Base-by-base conservation (phyloP, 164 flowering plant genomes). In the Kalanchoe fedtschenkoi region DNA sequence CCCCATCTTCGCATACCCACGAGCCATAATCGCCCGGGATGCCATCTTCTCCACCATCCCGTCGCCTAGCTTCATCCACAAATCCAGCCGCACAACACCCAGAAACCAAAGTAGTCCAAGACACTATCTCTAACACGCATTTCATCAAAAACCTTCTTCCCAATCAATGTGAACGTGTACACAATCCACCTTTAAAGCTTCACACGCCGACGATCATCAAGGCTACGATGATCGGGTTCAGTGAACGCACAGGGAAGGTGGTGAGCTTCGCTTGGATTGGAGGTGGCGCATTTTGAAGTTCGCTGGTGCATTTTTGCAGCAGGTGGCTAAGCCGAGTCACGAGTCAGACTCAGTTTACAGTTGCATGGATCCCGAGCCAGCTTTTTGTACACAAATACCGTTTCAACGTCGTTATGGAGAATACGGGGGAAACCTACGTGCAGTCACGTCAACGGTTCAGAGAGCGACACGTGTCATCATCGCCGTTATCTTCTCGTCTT, bases 111-210 rank as follows among this genome's bases (percentile, higher is more conserved):
- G 75, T 71, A 54, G 74, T 77, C 80, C 80, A 77, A 24, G 76
- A 63, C 34, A 77, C 80, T 51, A 53, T 77, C 80, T 54, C 71
- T 74, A 2, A 67, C 62, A 14, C 11, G 34, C 80, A 77, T 77
- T 69, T 71, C 76, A 19, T 74, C 77, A 8, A 77, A 77, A 67
- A 77, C 30, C 33, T 51, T 28, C 61, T 34, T 42, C 2, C 71
- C 81, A 56, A 65, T 30, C 15, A 78, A 77, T 16, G 80, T 77
- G 65, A 74, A 74, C 22, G 80, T 74, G 60, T 72, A 74, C 32
- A 70, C 76, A n/a, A n/a, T n/a, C n/a, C n/a, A n/a, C n/a, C n/a
- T n/a, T n/a, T n/a, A n/a, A n/a, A n/a, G n/a, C n/a, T n/a, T n/a
- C 67, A 75, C 26, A 65, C 47, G 21, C 64, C 66, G 35, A 78